phyloP scores from a whole-genome alignment of 371 early-diverging fungal genomes.

The Globomyces sp. region DNA sequence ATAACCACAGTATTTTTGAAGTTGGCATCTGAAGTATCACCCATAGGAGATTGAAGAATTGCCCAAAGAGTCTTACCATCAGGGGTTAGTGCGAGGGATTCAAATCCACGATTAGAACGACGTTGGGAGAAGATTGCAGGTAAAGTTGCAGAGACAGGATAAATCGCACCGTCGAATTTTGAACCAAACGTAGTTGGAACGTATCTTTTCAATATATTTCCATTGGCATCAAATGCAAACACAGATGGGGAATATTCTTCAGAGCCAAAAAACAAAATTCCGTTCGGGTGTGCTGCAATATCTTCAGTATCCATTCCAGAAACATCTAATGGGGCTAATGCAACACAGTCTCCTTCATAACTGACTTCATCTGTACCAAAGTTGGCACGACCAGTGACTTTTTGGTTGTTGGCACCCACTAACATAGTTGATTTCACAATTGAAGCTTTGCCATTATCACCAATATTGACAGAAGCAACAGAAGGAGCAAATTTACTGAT shows the following conservation, averaged over 20 bases:
- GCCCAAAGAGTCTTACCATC: conserved; percentile 6
- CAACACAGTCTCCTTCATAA: background rate
- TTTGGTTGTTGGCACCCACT: background rate
- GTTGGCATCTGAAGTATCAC: background rate
- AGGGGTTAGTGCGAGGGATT: conserved; percentile 1
- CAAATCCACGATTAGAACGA: conserved; percentile 2
- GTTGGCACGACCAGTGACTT: background rate
- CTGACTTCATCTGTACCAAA: background rate
- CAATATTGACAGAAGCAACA: background rate
- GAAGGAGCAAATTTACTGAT: background rate
- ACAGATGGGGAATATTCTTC: conserved; percentile 5
- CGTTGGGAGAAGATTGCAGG: conserved; percentile 2
- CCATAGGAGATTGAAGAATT: conserved; percentile 6
- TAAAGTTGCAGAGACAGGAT: background rate
- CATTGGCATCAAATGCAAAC: background rate
- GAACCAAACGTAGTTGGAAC: background rate
- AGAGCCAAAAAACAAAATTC: conserved; percentile 1
- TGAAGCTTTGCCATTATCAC: background rate
- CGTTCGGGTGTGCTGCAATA: background rate
- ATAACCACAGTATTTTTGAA: conserved; percentile 3
- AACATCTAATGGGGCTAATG: background rate
- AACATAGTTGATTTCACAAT: background rate
- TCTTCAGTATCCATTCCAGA: background rate
- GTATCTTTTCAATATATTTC: conserved; percentile 4
- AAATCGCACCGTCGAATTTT: background rate